These are phyloP conservation scores for Metschnikowia amazonensis DNA, from an alignment of 805 yeast species.

Conservation along the genomic window DNA sequence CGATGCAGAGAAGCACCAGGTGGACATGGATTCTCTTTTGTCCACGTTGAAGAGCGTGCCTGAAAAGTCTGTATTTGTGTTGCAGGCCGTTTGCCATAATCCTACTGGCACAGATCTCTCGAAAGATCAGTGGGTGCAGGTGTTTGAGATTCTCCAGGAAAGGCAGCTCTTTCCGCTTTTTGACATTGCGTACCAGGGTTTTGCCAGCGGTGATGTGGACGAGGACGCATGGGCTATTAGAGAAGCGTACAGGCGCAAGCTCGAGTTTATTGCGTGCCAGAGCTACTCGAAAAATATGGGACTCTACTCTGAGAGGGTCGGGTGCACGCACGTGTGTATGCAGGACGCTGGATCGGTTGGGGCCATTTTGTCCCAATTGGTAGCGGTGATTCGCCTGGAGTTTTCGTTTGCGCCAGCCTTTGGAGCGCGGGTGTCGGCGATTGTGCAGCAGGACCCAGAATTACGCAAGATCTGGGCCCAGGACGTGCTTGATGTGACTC, in stretches of 20 bases:
- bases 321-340: slow-evolving; percentile 31
- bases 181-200: slow-evolving; percentile 44
- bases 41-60: slow-evolving; percentile 30
- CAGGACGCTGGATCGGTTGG: slow-evolving; percentile 9
- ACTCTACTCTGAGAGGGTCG: slow-evolving; percentile 39
- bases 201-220: slow-evolving; percentile 28
- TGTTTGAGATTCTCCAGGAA: slow-evolving; percentile 24
- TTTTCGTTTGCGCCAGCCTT: slow-evolving; percentile 46
- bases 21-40: slow-evolving; percentile 27
- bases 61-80: slow-evolving; percentile 30
- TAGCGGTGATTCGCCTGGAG: slow-evolving; percentile 35
- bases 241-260: slow-evolving; percentile 26
- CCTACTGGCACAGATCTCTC: slow-evolving; percentile 43
- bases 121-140: slow-evolving; percentile 34
- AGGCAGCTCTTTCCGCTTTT: slow-evolving; percentile 29
- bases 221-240: slow-evolving; percentile 40
- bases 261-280: slow-evolving; percentile 29
- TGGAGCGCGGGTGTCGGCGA: slow-evolving; percentile 41
- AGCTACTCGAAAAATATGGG: slow-evolving; percentile 43
- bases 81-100: slow-evolving; percentile 44
- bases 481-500: slow-evolving; percentile 30
- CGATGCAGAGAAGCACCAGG: slow-evolving; percentile 24
- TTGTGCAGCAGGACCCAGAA: slow-evolving; percentile 27
- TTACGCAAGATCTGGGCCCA: slow-evolving; percentile 29
- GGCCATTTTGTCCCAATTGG: slow-evolving; percentile 25